Base-by-base conservation (phyloP, 1,139 yeast species). In the Geotrichum reessii region DNA sequence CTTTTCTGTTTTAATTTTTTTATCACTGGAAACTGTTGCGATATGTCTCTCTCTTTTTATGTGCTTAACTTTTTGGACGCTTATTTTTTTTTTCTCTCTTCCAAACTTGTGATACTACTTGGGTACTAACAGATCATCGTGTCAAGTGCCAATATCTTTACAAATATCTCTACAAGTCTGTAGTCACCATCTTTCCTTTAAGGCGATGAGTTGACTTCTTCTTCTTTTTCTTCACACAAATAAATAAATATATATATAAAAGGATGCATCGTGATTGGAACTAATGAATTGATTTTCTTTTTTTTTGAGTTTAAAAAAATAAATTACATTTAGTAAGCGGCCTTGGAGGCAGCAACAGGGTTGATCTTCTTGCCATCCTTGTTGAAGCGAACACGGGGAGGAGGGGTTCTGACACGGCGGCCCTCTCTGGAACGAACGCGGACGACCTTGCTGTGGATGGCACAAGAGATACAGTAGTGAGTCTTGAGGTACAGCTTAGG, bases 391-490 rank as follows among this genome's bases (percentile, higher is more conserved):
- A 87, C 96, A 82, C 99, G 92, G 77, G 86, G 93, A 74, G 99
- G 99, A 70, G 99, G 98, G 78, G 98, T 78, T 87, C 99, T 92
- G 83, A 88, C 81, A 82, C 95, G 92, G 86, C 99, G 95, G 84
- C 92, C 96, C 73, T 86, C 83, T 85, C 98, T 88, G 71, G 99
- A 93, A 86, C 99, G 95, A 73, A 93, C 99, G 84, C 99, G 95
- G 77, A 93, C 99, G 74, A 95, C 88, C 90, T 97, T 93, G 80
- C 97, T 95, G 86, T 93, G 99, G 73, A 95, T 92, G 74, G 99
- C 99, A 82, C 99, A 93, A 69, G 99, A 93, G 75, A 93, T 95
- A 86, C 99, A 93, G 95, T 95, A 93, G 87, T 92, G 97, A 80
- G 93, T 86, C 86, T 93, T 93, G 90, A 93, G 89, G 95, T 92